Base-by-base conservation (phyloP, 2,329 filamentous ascomycete species). In the Aspergillus sp. region DNA sequence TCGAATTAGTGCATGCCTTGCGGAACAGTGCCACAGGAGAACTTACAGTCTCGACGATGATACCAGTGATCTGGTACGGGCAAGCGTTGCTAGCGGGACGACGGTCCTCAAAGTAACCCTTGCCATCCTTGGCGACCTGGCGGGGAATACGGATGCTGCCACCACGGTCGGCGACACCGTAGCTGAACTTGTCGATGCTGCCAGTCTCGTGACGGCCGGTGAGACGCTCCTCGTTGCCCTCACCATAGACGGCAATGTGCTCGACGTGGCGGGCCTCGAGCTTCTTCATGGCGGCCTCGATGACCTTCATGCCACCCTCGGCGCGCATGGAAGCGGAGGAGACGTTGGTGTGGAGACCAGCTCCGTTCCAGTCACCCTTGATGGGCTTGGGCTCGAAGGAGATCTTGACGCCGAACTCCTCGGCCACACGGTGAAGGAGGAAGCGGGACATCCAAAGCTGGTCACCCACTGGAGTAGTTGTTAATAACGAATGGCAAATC, bases 341-440 rank as follows among this genome's bases (percentile, higher is more conserved):
- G 73, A 96, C 94, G 84, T 97, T 95, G 81, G 81, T 87, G 83
- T 95, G 91, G 47, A 96, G 86, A 75, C 90, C 90, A 55, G 90
- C 90, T 68, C 93, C 94, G 81, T 97, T 97, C 93, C 94, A 97
- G 80, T 95, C 88, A 68, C 93, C 93, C 53, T 86, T 85, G 61
- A 97, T 92, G 61, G 93, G 93, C 85, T 99, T 99, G 72, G 94
- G 94, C 69, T 92, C 84, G 73, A 96, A 87, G 36, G 93, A 95
- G 60, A 97, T 92, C 83, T 92, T 92, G 75, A 88, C 92, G 68
- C 93, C 94, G 68, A 96, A 96, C 70, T 97, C 93, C 75, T 99
- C 94, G 49, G 93, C 89, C 55, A 97, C 89, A 62, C 92, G 89
- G 82, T 89, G 83, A 61, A 95, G 88, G 65, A 95, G 81, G 84